Base-by-base conservation (phyloP, 139 green algal genomes). In the Microglena sp. region DNA sequence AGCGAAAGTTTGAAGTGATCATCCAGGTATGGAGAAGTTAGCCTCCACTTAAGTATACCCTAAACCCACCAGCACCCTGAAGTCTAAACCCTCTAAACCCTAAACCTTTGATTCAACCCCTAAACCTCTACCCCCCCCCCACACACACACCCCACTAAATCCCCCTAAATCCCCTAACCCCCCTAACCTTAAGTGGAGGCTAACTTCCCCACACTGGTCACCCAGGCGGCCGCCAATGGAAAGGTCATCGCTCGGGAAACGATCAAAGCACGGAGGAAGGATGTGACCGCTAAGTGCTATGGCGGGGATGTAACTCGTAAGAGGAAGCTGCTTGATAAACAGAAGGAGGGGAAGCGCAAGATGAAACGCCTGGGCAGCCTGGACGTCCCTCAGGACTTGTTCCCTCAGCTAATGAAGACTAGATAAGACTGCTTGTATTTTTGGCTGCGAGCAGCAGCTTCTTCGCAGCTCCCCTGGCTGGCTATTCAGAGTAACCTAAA, bases 331-430 rank as follows among this genome's bases (percentile, higher is more conserved):
- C 72, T 95, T 7, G 75, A 91, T 31, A 89, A 88, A 71, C 88
- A 95, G 66, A 94, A 93, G 73, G 85, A 92, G 64, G 88, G 88
- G 55, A 95, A 95, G 77, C 85, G 82, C 64, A 62, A 76, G 5
- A 81, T 95, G 79, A 80, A 86, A 62, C 67, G 79, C 21, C 32
- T 95, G n/a, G 88, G 88, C 3, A 72, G 45, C 32, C 76, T 92
- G 5, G 71, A 80, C 8, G 78, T 89, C 34, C 56, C 56, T 43
- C 56, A 64, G 56, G 56, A 64, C 8, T 31, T 64, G 21, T 64
- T 64, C 31, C 56, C 56, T 26, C 29, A 45, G 56, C 56, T 64
- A 11, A 64, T 77, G 1, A 68, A 69, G n/a, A 34, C 24, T 6
- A 28, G 56, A 7, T 64, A 31, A 64, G 29, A 22, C 7, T 33